Evolutionary conservation across 768 basidiomycete species (phyloP).

Genomic region (Imleria badia): DNA sequence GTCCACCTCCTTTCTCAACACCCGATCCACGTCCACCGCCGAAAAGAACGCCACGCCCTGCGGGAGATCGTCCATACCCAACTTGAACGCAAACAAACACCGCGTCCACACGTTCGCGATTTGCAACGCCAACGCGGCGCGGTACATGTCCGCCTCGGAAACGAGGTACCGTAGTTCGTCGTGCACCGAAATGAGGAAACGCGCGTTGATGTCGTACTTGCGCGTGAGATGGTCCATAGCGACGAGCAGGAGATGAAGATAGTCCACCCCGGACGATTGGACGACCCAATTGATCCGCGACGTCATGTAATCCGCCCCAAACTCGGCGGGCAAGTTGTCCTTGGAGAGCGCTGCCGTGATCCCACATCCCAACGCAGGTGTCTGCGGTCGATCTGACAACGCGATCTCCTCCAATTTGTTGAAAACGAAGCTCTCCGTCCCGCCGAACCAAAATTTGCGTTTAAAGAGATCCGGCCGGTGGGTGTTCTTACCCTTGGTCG

Average conservation of each 20-base stretch:
- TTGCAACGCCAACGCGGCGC: slow-evolving; percentile 90
- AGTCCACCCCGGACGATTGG: slow-evolving; percentile 97
- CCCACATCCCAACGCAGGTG: slow-evolving; percentile 92
- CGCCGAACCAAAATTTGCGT: slow-evolving; percentile 94
- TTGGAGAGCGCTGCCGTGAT: slow-evolving; percentile 93
- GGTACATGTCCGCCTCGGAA: slow-evolving; percentile 82
- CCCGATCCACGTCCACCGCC: slow-evolving; percentile 88
- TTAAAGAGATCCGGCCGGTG: slow-evolving; percentile 71
- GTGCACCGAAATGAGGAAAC: slow-evolving; percentile 96
- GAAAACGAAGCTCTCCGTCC: slow-evolving; percentile 94
- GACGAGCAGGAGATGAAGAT: slow-evolving; percentile 94
- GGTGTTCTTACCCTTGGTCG: slow-evolving; percentile 91
- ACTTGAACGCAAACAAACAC: slow-evolving; percentile 80
- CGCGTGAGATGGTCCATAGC: slow-evolving; percentile 86
- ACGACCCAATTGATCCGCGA: slow-evolving; percentile 99
- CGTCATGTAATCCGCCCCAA: slow-evolving; percentile 88
- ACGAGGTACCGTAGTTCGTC: slow-evolving; percentile 96
- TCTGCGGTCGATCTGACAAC: slow-evolving; percentile 78
- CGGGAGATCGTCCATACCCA: slow-evolving; percentile 96
- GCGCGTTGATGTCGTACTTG: slow-evolving; percentile 81
- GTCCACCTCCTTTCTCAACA: slow-evolving; percentile 93
- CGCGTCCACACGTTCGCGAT: slow-evolving; percentile 97
- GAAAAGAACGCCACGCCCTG: slow-evolving; percentile 97
- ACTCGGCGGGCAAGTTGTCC: slow-evolving; percentile 77
- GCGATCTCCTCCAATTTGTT: slow-evolving; percentile 98